Evolutionary conservation across 345 rosid genomes (phyloP), one percentile per base, ranked within the genome.

Genomic region (Nasturtium officinale): DNA sequence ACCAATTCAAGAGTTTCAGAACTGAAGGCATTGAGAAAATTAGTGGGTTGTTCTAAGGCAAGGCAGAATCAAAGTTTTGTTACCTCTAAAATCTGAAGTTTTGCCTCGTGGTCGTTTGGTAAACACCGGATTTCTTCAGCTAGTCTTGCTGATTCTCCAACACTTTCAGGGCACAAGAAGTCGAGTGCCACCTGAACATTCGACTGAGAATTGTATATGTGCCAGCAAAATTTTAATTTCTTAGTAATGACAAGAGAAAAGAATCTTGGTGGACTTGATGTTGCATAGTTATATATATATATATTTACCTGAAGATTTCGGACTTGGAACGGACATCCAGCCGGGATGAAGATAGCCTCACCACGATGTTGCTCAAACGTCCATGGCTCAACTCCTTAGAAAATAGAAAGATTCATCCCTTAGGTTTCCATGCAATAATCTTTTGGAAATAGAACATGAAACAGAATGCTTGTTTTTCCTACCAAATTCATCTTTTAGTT

Each of bases 351-450:
- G 54, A 95, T 79, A 55, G 99, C 97, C 77, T 95, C 78, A 74
- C 99, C 98, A 54, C 77, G 73, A 82, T 66, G 74, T 71, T 95
- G 99, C 53, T 88, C 86, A 81, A 88, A 84, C 17, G 97, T 83
- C 96, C 97, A 95, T 45, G 97, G 98, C 84, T 88, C 98, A 40
- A 95, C 86, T 73, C 98, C 99, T 95, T 83, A 71, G 58, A 63
- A 56, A 52, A 26, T 51, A 71, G 59, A 9, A 69, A 38, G 53
- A 26, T 20, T 28, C 59, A 62, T 35, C 35, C 23, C 55, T 25
- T 61, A 67, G 45, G 61, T 43, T 74, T 60, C 17, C 63, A 53
- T 9, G 25, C 75, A 61, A 76, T 10, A 68, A 32, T 42, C 33
- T 5, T 68, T 61, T 61, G 56, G 25, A 52, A 1, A n/a, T 17